phyloP scores from a whole-genome alignment of 2,329 filamentous ascomycete species.

The Mycocentrospora acerina region DNA sequence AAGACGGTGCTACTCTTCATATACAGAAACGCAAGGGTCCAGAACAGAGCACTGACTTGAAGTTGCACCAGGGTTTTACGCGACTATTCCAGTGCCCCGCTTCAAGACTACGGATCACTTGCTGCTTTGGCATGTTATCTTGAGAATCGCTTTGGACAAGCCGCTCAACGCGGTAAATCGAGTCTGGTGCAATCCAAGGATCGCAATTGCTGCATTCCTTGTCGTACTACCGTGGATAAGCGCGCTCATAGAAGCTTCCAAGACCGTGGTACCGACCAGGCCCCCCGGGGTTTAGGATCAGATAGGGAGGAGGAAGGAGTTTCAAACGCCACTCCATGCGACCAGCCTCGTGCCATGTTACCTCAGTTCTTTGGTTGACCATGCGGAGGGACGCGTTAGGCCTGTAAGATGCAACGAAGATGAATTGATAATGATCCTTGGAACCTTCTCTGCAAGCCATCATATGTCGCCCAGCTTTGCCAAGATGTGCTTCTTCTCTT shows the following conservation, averaged over 20 bases:
- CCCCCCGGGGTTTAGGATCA: conserved; percentile 16
- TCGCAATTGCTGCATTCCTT: conserved; percentile 6
- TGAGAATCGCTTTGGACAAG: conserved; percentile 3
- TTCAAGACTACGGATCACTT: conserved; percentile 4
- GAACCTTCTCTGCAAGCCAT: conserved; percentile 14
- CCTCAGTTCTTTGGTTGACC: conserved; percentile 11
- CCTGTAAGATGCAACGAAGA: conserved; percentile 22
- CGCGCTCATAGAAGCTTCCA: conserved; percentile 17
- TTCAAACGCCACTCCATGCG: conserved; percentile 14
- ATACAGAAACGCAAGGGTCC: conserved; percentile 12
- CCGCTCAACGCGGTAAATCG: conserved; percentile 12
- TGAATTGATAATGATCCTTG: conserved; percentile 6
- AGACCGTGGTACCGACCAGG: conserved; percentile 19
- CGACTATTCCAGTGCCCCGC: conserved; percentile 9
- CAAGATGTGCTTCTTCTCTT: conserved; percentile 9
- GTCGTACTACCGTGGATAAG: conserved; percentile 18
- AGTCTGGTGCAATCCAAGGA: conserved; percentile 17
- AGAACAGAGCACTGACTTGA: conserved; percentile 9
- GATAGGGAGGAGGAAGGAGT: conserved; percentile 21
- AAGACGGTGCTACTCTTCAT: conserved; percentile 15
- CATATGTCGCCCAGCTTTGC: conserved; percentile 11
- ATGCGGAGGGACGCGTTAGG: conserved; percentile 26
- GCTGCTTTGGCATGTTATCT: conserved; percentile 17
- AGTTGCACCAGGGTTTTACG: conserved; percentile 15
- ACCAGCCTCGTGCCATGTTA: conserved; percentile 7